Base-by-base conservation (phyloP, 495 filamentous ascomycete genomes). In the Evansstolkia leycettana region DNA sequence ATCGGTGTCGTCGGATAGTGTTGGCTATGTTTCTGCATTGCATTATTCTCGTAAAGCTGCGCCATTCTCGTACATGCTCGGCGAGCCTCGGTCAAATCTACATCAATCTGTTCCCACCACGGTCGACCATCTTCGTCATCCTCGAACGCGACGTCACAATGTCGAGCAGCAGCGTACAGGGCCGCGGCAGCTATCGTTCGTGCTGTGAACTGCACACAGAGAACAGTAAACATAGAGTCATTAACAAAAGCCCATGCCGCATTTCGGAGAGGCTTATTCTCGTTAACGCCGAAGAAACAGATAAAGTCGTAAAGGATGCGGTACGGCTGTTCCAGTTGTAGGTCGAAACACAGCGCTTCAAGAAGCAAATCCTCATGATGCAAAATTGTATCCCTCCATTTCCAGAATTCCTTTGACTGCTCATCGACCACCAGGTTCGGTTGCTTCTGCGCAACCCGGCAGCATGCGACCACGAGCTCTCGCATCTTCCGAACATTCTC, bases 381-480 rank as follows among this genome's bases (percentile, higher is more conserved):
- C 2, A 95, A 66, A 30, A 99, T 89, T 36, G 78, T 86, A 48
- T 99, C 90, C 31, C 83, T 75, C 90, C 90, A 98, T 51, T 76
- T 70, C 90, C 90, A 98, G 52, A 83, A 98, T 42, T 96, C 90
- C 43, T 94, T 95, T 28, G 78, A 84, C 53, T 95, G 86, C 54
- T 94, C 90, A 48, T 96, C 89, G 16, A 98, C 80, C 8, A 81
- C 56, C 35, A 93, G 70, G 47, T 84, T 78, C 6, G 81, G 64
- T 46, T 96, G 81, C 60, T 98, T 96, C 53, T 93, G 89, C 18
- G 89, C 92, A 10, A 94, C 88, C 40, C 86, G 84, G 33, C 85
- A 87, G 47, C 89, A 92, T 0, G 88, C 84, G 15, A 93, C 75
- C 38, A 98, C 83, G 20, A 98, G 64, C 41, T 96, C 86, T 46